Evolutionary conservation across 1,139 yeast species (phyloP), one percentile per base, ranked within the genome.

Genomic region (Candida sanyaensis): DNA sequence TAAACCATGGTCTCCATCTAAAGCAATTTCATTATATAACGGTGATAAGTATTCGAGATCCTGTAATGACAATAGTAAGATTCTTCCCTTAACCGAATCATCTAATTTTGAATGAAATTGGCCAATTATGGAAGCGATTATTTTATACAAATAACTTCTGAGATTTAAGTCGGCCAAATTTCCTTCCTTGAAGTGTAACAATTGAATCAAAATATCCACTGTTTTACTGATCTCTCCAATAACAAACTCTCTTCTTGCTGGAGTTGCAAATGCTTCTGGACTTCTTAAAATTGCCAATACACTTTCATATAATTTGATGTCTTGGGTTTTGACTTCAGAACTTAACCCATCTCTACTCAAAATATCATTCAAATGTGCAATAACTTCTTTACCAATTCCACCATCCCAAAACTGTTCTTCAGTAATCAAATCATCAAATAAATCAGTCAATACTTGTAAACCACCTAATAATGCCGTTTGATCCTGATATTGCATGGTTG

Each of bases 361-460:
- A 12, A 84, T 61, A 37, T 61, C 55, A 51, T 75, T 59, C 56
- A 84, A 69, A 53, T 80, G 80, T 29, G 69, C 63, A 33, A 83
- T 69, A 1, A 88, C 73, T 43, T 74, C 74, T 28, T 63, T 54
- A 1, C 91, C 92, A 33, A 85, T 73, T 1, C 88, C 88, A 8
- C 83, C 85, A 48, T 81, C 85, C 75, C 91, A 88, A 61, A 92
- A 92, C 65, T 89, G 95, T 38, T 85, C 90, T 48, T 90, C 97
- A 0, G 93, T 80, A 33, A 93, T 83, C 46, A 91, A 76, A 60
- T 92, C 97, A 61, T 88, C 95, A 54, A 91, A 85, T 31, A 93
- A 74, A 51, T 92, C 97, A 55, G 81, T 83, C 53, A 93, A 70
- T 17, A 91, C 84, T 2, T 80, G 66, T 48, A 92, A 65, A 0